These are phyloP conservation scores for Ceratobasidium sp. DNA, from an alignment of 1,284 basidiomycete species.

Conservation along the genomic window DNA sequence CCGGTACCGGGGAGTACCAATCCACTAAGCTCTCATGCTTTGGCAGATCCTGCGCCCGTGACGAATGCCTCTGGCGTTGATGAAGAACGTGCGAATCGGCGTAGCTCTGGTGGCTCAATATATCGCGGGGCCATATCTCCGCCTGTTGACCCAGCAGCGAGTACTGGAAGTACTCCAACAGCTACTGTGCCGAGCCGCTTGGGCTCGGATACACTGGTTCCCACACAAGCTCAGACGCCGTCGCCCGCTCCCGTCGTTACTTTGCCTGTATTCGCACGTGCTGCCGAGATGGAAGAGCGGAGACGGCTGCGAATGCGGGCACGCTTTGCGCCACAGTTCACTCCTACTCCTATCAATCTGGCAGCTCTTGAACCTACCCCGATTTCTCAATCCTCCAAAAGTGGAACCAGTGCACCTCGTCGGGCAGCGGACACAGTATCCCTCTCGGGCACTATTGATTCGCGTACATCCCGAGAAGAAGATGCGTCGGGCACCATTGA, in stretches of 20 bases:
- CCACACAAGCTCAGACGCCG: constrained; percentile 27
- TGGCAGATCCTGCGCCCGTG: constrained; percentile 20
- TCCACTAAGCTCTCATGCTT: constrained; percentile 41
- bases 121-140: constrained; percentile 16
- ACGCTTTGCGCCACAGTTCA: constrained; percentile 62
- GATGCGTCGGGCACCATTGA: constrained; percentile 49
- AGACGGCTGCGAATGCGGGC: constrained; percentile 72
- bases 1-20: constrained; percentile 48
- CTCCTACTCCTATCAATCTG: constrained; percentile 4
- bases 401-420: constrained; percentile 38
- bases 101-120: constrained; percentile 49
- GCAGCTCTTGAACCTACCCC: constrained; percentile 55
- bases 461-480: constrained; percentile 42
- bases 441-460: constrained; percentile 44
- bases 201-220: constrained; percentile 27
- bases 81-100: constrained; percentile 38
- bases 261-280: constrained; percentile 54
- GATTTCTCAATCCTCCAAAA: constrained; percentile 61
- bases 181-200: constrained; percentile 26
- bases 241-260: constrained; percentile 45
- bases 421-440: constrained; percentile 39
- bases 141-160: constrained; percentile 13
- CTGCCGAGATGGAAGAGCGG: constrained; percentile 82
- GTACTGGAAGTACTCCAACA: constrained; percentile 42
- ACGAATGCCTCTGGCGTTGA: not conserved